Evolutionary conservation across 345 rosid species (phyloP).

Genomic region (Rubroshorea leprosula): DNA sequence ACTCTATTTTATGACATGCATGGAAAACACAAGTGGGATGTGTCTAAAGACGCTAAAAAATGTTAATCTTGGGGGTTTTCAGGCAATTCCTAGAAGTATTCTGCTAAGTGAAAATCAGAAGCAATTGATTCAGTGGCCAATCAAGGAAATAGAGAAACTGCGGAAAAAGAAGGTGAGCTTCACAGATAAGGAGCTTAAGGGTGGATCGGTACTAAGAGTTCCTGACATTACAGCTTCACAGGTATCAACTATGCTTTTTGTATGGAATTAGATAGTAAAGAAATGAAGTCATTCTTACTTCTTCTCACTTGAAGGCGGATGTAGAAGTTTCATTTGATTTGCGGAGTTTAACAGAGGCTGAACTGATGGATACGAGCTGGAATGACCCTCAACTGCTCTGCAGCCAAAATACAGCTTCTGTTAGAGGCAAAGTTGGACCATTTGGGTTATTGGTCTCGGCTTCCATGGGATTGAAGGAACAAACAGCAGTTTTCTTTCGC

Average conservation of each 20-base stretch:
- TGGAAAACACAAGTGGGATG: no score
- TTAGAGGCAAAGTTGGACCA: slow-evolving; percentile 53
- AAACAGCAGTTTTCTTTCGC: background rate
- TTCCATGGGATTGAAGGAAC: slow-evolving; percentile 47
- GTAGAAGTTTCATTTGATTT: slow-evolving; percentile 52
- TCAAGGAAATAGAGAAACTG: slow-evolving; percentile 52
- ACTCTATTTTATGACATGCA: no score
- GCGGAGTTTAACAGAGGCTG: slow-evolving; percentile 36
- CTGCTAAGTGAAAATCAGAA: slow-evolving; percentile 51
- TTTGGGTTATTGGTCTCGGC: slow-evolving; percentile 67
- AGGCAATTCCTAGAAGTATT: slow-evolving; percentile 59
- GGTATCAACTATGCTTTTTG: slow-evolving; percentile 19
- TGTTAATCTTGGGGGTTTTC: no score
- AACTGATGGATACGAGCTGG: slow-evolving; percentile 42
- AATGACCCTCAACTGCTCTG: slow-evolving; percentile 55
- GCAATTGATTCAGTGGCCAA: slow-evolving; percentile 66
- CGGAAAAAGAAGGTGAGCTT: slow-evolving; percentile 32
- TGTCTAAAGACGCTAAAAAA: no score
- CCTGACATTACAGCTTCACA: slow-evolving; percentile 58
- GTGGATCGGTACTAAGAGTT: slow-evolving; percentile 38
- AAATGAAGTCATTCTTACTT: no score
- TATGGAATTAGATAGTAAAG: no score
- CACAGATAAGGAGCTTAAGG: slow-evolving; percentile 28
- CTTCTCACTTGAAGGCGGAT: slow-evolving; percentile 48
- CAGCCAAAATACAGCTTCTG: slow-evolving; percentile 42